Conservation (phyloP, 352 stramenopile genomes). For the Thalassiosira mediterranea region DNA sequence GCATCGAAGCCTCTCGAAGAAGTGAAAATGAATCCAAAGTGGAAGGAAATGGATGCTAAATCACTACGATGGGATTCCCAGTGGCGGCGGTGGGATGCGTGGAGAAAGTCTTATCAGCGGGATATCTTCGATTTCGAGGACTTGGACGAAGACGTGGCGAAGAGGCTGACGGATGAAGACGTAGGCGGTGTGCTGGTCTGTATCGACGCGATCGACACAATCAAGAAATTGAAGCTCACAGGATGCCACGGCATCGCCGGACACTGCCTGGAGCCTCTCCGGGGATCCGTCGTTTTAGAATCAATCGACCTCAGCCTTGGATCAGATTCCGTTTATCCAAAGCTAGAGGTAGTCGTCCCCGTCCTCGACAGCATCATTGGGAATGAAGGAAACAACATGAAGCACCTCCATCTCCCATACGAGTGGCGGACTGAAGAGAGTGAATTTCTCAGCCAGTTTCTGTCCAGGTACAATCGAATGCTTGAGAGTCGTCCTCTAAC, state of each 20-base stretch:
- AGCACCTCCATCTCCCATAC: conserved; percentile 17
- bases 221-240: conserved; percentile 26
- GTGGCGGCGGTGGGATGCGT: neutral
- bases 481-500: neutral
- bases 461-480: neutral
- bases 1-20: too few species aligned
- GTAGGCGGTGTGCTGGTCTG: conserved; percentile 10
- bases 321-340: neutral
- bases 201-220: conserved; percentile 9
- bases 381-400: neutral
- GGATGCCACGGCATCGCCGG: conserved; percentile 17
- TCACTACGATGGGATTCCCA: neutral
- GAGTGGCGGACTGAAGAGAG: conserved; percentile 12
- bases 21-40: too few species aligned
- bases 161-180: conserved; percentile 29
- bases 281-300: conserved; percentile 14
- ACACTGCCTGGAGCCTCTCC: conserved; percentile 17
- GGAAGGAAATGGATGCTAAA: neutral
- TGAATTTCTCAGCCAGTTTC: neutral
- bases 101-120: neutral
- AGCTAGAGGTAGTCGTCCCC: conserved; percentile 13
- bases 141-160: conserved; percentile 9
- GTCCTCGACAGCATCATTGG: conserved; percentile 35
- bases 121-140: conserved; percentile 19
- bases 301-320: conserved; percentile 31